A percentile compares a stretch with the other conserved stretches of the same genome.
phyloP scores from a whole-genome alignment of 768 basidiomycete species.

The Rhodosporidiobolus odoratus region DNA sequence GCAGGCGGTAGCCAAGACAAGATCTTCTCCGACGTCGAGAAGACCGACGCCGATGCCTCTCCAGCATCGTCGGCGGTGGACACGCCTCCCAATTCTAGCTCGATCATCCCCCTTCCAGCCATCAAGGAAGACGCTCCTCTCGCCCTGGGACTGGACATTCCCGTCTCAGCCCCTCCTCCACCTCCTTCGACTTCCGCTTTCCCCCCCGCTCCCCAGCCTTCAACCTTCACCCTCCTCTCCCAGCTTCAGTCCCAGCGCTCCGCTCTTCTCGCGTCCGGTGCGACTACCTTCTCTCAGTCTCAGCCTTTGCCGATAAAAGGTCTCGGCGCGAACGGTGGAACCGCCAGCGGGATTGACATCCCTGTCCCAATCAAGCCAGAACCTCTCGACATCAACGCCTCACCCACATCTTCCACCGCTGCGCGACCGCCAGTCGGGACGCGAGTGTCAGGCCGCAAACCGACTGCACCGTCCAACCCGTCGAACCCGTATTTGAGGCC shows the following conservation, averaged over 20 bases:
- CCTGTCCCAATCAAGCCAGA: constrained; percentile 2
- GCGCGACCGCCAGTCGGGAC: constrained; percentile 6
- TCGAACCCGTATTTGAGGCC: too few species aligned
- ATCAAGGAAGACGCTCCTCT: not conserved
- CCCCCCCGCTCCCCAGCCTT: not conserved
- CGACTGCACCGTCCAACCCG: too few species aligned
- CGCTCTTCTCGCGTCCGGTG: constrained; percentile 8
- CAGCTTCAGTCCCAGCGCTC: constrained; percentile 18
- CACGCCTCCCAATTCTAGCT: constrained; percentile 23
- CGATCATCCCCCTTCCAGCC: not conserved
- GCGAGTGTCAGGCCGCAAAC: not conserved
- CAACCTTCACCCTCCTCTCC: constrained; percentile 2
- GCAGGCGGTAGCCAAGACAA: too few species aligned
- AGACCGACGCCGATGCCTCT: constrained; percentile 14
- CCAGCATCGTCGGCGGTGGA: constrained; percentile 27
- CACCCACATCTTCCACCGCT: not conserved
- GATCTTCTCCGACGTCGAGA: constrained; percentile 1
- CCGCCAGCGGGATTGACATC: too few species aligned
- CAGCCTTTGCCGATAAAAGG: constrained; percentile 14
- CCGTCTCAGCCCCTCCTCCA: not conserved
- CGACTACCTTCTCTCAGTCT: constrained; percentile 2
- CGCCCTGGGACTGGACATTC: not conserved
- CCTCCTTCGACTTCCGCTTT: not conserved
- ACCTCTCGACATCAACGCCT: not conserved
- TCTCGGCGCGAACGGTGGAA: not conserved